phyloP scores from a whole-genome alignment of 148 eudicot genomes.

The Chenopodium berlandieri region DNA sequence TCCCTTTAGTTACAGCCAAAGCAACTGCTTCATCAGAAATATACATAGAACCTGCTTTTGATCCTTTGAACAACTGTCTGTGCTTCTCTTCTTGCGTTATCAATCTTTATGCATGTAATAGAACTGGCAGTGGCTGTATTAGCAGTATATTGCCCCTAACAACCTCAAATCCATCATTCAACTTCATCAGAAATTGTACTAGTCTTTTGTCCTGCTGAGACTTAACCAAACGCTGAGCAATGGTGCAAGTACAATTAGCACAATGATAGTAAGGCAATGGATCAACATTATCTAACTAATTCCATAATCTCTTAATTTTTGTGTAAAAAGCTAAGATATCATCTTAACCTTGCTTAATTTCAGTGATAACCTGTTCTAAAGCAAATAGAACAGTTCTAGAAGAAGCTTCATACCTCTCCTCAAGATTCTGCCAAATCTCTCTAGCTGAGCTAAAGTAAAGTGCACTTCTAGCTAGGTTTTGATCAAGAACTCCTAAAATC shows the following conservation, averaged over 20 bases:
- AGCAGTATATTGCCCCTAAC: neutral
- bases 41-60: neutral
- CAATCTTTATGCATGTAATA: neutral
- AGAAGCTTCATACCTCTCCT: neutral
- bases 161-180: neutral
- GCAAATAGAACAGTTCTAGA: neutral
- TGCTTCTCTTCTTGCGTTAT: neutral
- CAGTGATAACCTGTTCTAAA: neutral
- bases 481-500: neutral
- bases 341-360: neutral
- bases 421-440: neutral
- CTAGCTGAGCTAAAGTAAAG: neutral
- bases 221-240: neutral
- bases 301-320: neutral
- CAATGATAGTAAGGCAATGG: neutral
- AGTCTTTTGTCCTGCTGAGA: neutral
- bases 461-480: neutral
- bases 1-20: too few species aligned
- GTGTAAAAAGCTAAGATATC: neutral
- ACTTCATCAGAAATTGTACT: neutral
- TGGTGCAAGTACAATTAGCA: neutral
- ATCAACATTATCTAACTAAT: neutral
- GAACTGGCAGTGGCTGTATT: neutral
- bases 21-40: too few species aligned
- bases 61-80: too few species aligned